phyloP scores from a whole-genome alignment of 306 rosid genomes.

The Pachyrhizus erosus region DNA sequence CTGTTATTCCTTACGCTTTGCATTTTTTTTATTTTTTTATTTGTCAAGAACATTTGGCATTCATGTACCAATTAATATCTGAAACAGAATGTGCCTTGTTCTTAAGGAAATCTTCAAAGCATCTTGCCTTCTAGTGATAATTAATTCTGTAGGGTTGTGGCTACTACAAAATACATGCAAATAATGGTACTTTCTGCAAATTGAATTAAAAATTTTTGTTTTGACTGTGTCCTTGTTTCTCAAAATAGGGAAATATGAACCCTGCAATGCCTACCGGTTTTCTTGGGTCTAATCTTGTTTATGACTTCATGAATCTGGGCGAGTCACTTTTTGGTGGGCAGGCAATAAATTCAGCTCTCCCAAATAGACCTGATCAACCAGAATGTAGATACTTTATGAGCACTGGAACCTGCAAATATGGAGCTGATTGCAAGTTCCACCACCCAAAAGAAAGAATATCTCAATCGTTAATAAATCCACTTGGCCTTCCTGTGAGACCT shows the following conservation, averaged over 20 bases:
- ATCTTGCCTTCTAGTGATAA: neutral
- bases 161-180: neutral
- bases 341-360: constrained; percentile 57
- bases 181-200: constrained; percentile 2
- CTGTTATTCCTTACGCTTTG: neutral
- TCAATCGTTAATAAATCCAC: constrained; percentile 59
- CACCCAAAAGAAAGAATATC: constrained; percentile 83
- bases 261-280: constrained; percentile 59
- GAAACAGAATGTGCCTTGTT: constrained; percentile 13
- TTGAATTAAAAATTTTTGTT: constrained; percentile 11
- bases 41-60: neutral
- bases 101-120: constrained; percentile 29
- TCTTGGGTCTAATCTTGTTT: constrained; percentile 67
- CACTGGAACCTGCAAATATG: constrained; percentile 91
- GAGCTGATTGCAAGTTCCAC: constrained; percentile 86
- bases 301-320: constrained; percentile 56
- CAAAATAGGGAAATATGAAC: constrained; percentile 68
- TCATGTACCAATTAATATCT: constrained; percentile 1
- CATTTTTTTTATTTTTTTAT: neutral
- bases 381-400: constrained; percentile 85
- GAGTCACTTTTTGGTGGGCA: constrained; percentile 68
- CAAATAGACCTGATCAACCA: constrained; percentile 89
- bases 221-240: constrained; percentile 35
- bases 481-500: constrained; percentile 89
- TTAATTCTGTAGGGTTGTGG: neutral